Conservation (phyloP, 192 early-diverging fungal species). For the Linnemannia schmuckeri region DNA sequence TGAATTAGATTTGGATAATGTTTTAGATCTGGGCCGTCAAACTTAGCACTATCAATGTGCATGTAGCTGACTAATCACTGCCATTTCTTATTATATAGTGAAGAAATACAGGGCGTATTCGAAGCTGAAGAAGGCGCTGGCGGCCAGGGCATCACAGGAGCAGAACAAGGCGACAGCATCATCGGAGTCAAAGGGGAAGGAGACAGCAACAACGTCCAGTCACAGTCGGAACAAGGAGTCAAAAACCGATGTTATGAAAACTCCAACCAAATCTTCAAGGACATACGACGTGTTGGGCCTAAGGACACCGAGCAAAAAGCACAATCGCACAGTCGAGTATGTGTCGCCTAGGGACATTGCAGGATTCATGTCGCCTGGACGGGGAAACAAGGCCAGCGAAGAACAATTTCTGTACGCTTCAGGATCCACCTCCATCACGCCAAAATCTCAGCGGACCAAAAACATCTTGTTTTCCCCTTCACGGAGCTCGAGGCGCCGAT, state of each 20-base stretch:
- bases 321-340: constrained; percentile 34
- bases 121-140: constrained; percentile 42
- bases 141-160: not conserved
- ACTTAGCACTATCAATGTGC: not conserved
- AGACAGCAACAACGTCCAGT: not conserved
- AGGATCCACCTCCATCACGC: not conserved
- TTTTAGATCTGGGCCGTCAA: too few relatives aligned
- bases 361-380: constrained; percentile 45
- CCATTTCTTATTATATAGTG: constrained; percentile 2
- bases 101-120: constrained; percentile 34
- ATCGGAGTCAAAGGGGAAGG: not conserved
- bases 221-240: not conserved
- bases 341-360: constrained; percentile 33
- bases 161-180: not conserved
- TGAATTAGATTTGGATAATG: not conserved
- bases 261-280: constrained; percentile 21
- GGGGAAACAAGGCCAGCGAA: not conserved
- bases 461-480: constrained; percentile 22
- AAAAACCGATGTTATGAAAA: not conserved
- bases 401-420: constrained; percentile 18
- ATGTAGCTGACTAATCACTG: not conserved
- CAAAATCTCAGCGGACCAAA: constrained; percentile 12
- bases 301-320: constrained; percentile 27
- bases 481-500: not conserved
- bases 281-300: not conserved